Conservation (phyloP, 257 asterid genomes). For the Plantago elongata region DNA sequence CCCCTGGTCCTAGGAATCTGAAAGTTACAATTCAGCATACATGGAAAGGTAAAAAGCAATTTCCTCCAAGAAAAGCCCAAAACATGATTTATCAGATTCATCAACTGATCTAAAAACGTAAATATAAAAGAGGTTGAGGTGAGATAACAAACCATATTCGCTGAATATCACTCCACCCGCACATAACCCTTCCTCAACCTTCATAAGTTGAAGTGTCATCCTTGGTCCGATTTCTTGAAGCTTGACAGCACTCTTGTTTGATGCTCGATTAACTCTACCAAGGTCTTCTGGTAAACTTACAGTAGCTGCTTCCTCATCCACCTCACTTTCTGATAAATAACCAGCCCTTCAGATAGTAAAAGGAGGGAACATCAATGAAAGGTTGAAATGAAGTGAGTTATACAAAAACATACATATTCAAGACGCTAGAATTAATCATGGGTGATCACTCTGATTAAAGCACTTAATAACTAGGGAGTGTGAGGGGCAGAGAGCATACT, state of each 20-base stretch:
- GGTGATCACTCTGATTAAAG: too few species aligned
- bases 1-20: background rate
- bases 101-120: conserved; percentile 4
- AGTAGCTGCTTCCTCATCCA: conserved; percentile 87
- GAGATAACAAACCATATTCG: conserved; percentile 34
- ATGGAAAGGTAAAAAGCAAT: background rate
- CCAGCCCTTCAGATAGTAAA: conserved; percentile 57
- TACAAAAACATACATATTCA: background rate
- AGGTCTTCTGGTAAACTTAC: conserved; percentile 63
- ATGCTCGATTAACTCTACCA: conserved; percentile 73
- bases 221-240: conserved; percentile 95
- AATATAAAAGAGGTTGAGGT: background rate
- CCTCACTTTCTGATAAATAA: conserved; percentile 95
- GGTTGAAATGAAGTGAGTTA: conserved; percentile 3
- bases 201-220: conserved; percentile 74
- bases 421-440: background rate
- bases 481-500: conserved; percentile 35
- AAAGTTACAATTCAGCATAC: background rate
- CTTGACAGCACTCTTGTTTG: conserved; percentile 82
- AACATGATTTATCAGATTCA: conserved; percentile 3
- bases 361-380: conserved; percentile 1
- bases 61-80: background rate
- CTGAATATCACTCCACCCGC: conserved; percentile 65
- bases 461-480: too few species aligned
- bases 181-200: conserved; percentile 79